A percentile compares a stretch with the other conserved stretches of the same genome.
These are phyloP conservation scores for Rosa chinensis DNA, from an alignment of 306 rosid genomes.

Conservation along the genomic window DNA sequence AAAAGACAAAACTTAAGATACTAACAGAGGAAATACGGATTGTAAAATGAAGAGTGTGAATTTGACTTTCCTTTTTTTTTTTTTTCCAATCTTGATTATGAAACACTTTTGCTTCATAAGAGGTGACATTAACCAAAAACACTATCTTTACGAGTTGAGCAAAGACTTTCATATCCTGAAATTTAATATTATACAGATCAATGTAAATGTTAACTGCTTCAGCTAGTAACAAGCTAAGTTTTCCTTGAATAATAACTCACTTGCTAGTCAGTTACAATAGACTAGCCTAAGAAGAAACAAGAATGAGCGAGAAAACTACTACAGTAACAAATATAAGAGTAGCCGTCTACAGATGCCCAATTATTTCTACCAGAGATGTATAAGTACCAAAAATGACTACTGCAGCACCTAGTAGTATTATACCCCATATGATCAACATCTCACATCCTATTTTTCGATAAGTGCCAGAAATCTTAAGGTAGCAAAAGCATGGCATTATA, in stretches of 20 bases:
- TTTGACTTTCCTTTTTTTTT: neutral
- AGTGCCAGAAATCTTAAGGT: slow-evolving; percentile 55
- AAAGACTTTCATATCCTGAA: neutral
- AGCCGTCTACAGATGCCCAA: slow-evolving; percentile 26
- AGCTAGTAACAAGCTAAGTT: neutral
- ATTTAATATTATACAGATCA: neutral
- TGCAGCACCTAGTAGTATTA: slow-evolving; percentile 35
- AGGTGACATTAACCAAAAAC: neutral
- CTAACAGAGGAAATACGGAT: too few species aligned
- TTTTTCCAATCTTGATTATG: neutral
- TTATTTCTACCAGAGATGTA: slow-evolving; percentile 46
- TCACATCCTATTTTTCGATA: slow-evolving; percentile 37
- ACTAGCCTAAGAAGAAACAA: neutral
- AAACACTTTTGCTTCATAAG: neutral
- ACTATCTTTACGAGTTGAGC: neutral
- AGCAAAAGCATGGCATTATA: slow-evolving; percentile 65
- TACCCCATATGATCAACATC: slow-evolving; percentile 25
- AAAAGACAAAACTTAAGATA: too few species aligned
- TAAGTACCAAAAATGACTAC: slow-evolving; percentile 50
- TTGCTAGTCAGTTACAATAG: neutral
- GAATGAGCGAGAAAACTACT: neutral
- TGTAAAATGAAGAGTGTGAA: too few species aligned
- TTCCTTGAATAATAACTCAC: slow-evolving; percentile 1
- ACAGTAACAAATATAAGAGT: neutral
- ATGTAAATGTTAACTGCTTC: neutral